Base-by-base conservation (phyloP, 2,329 filamentous ascomycete genomes). In the Ophiostoma fasciatum region DNA sequence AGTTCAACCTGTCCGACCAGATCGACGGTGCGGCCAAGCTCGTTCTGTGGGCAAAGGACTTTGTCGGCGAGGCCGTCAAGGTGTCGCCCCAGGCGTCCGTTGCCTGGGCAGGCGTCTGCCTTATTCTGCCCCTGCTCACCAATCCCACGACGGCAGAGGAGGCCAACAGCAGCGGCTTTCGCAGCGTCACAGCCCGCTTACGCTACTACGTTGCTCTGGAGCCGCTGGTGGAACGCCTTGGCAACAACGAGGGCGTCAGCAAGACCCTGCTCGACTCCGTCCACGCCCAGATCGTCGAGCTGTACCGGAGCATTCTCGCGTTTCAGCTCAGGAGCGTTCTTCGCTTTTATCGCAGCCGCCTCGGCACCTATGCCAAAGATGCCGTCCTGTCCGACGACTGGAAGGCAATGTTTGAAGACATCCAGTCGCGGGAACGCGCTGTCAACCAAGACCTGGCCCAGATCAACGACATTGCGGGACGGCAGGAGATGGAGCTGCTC, bases 311-410 rank as follows among this genome's bases (percentile, higher is more conserved):
- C 11, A 51, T 60, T 25, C 44, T 59, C n/a, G 47, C 49, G 5
- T 60, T 58, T 25, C 56, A 59, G 33, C 31, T 57, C n/a, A 37
- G 35, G 18, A 54, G 47, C 25, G 49, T 56, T 13, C 33, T 59
- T 7, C 42, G 54, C 21, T 53, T 58, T 35, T 53, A 51, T 31
- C 42, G 36, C n/a, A 45, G 27, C 19, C 14, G 33, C 10, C 10
- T 44, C 9, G 28, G 14, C 15, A 38, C 29, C 5, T 43, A 42
- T 22, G 19, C 20, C 0, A 22, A 42, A 3, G 51, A 50, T 23
- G 25, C 42, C 13, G 1, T 51, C 30, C 14, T 20, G 15, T 31
- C 22, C 4, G 36, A 44, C 9, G 38, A 42, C 28, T 52, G 51
- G 51, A 32, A 45, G 7, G 21, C 36, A 19, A 46, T 43, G 42